These are phyloP conservation scores for Citrullus mucosospermus DNA, from an alignment of 306 rosid genomes.

Conservation along the genomic window DNA sequence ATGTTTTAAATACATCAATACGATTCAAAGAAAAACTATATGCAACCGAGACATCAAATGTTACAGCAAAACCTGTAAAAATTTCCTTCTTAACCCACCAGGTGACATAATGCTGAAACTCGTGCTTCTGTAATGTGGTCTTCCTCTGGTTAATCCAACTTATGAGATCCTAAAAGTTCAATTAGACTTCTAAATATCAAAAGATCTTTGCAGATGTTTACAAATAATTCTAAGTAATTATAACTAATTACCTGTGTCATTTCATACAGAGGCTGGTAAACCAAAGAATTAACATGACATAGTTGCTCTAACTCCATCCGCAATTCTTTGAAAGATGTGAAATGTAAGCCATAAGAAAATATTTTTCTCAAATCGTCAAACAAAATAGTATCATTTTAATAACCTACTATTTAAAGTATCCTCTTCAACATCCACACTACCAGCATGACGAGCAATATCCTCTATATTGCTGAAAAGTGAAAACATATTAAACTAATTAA, in stretches of 20 bases:
- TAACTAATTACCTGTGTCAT: slow-evolving; percentile 55
- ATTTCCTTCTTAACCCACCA: slow-evolving; percentile 35
- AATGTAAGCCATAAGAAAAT: slow-evolving; percentile 12
- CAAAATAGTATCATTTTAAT: slow-evolving; percentile 5
- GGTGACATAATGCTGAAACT: slow-evolving; percentile 71
- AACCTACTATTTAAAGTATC: slow-evolving; percentile 68
- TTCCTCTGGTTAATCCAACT: slow-evolving; percentile 78
- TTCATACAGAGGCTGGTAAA: slow-evolving; percentile 78
- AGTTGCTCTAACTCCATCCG: slow-evolving; percentile 66
- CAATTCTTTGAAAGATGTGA: slow-evolving; percentile 40
- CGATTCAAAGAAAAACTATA: background rate
- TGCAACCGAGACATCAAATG: background rate
- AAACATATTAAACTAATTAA: background rate
- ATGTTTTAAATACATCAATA: background rate
- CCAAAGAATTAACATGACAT: slow-evolving; percentile 32
- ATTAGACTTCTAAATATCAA: slow-evolving; percentile 12
- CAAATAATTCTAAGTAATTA: slow-evolving; percentile 9
- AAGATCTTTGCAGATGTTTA: slow-evolving; percentile 1
- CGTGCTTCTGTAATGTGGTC: slow-evolving; percentile 54
- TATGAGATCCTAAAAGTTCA: slow-evolving; percentile 48
- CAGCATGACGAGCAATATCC: slow-evolving; percentile 88
- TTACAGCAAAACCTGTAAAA: background rate
- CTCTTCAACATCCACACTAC: slow-evolving; percentile 79
- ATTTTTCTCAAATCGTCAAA: slow-evolving; percentile 1
- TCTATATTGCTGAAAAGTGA: slow-evolving; percentile 73